phyloP scores from a whole-genome alignment of 495 filamentous ascomycete species.

The Podospora australis region DNA sequence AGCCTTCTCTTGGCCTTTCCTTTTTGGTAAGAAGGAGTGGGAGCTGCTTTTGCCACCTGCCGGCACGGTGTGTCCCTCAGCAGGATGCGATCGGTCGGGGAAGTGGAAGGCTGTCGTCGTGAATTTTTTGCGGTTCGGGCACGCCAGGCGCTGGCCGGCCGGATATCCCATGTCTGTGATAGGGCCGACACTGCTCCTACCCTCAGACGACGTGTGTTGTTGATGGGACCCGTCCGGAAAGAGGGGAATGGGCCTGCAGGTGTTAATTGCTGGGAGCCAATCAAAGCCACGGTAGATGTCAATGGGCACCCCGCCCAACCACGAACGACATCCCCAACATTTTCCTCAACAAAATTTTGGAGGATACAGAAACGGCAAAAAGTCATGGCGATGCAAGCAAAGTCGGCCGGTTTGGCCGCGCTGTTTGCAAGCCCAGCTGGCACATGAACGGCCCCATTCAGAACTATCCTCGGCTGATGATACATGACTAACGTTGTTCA shows the following conservation, averaged over 20 bases:
- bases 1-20: background rate
- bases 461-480: conserved; percentile 22
- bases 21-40: background rate
- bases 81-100: too few species aligned
- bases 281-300: background rate
- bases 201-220: conserved; percentile 1
- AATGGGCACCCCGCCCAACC: conserved; percentile 4
- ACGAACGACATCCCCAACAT: conserved; percentile 23
- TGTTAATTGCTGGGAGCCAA: conserved; percentile 5
- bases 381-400: background rate
- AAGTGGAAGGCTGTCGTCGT: background rate
- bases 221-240: background rate
- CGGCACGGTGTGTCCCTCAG: too few species aligned
- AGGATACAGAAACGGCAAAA: conserved; percentile 15
- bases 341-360: conserved; percentile 32
- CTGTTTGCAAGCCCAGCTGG: too few species aligned
- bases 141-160: too few species aligned
- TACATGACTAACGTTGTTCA: too few species aligned
- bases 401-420: too few species aligned
- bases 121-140: background rate
- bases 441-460: conserved; percentile 13
- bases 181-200: too few species aligned
- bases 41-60: background rate
- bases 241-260: conserved; percentile 3
- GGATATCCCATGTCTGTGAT: too few species aligned